Conservation (phyloP, 169 alveolate species). For the Eimeria acervulina region DNA sequence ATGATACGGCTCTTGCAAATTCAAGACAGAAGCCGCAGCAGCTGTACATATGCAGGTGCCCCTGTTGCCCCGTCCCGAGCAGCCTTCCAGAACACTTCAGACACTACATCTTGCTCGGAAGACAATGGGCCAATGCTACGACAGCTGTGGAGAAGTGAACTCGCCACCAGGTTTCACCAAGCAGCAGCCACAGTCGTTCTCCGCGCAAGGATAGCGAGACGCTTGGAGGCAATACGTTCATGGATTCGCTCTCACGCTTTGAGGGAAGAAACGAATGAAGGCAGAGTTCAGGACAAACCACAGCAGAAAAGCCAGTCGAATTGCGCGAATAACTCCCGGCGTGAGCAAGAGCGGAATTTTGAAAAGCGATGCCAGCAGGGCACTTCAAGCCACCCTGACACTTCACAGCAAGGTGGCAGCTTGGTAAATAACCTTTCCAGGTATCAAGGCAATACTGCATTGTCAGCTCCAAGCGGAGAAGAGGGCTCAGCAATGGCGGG, state of each 20-base stretch:
- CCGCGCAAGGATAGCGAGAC: conserved; percentile 16
- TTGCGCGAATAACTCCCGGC: background rate
- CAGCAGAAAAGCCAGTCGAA: background rate
- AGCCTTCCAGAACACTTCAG: background rate
- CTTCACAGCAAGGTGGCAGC: background rate
- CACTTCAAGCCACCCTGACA: background rate
- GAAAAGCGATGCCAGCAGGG: background rate
- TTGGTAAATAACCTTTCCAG: background rate
- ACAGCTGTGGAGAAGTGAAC: conserved; percentile 32
- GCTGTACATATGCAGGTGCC: conserved; percentile 31
- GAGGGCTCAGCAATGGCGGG: background rate
- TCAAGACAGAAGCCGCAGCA: conserved; percentile 52
- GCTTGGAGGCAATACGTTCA: conserved; percentile 18
- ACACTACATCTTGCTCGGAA: background rate
- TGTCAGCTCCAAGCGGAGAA: background rate
- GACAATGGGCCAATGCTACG: background rate
- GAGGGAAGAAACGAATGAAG: conserved; percentile 3
- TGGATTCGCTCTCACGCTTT: conserved; percentile 29
- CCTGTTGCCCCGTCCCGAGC: conserved; percentile 41
- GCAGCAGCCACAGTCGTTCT: conserved; percentile 31
- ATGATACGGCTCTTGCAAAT: conserved; percentile 7
- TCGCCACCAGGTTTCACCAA: background rate
- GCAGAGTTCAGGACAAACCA: background rate
- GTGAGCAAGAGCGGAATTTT: background rate
- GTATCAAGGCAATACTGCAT: background rate